Percentiles rank a stretch among this genome's conserved stretches.
phyloP scores from a whole-genome alignment of 257 asterid species.

The Gentiana dahurica region DNA sequence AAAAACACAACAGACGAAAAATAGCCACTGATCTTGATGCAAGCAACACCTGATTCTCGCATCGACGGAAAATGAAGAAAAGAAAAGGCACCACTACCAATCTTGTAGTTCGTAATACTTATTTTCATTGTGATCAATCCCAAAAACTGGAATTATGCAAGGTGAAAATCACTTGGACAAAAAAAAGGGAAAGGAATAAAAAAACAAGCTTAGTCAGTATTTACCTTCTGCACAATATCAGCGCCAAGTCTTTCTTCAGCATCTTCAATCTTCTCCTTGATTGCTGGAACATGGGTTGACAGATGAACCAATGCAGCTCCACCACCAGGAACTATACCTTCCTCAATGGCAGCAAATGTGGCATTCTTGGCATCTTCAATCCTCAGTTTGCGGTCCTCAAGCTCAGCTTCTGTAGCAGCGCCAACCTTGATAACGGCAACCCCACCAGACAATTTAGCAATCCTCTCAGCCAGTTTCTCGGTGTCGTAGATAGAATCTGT shows the following conservation, averaged over 20 bases:
- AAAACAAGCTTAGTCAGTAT: too few species aligned
- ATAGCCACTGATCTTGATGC: too few species aligned
- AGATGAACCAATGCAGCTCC: slow-evolving; percentile 96
- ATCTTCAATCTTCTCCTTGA: slow-evolving; percentile 76
- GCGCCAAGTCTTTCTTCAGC: slow-evolving; percentile 88
- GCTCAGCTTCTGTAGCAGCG: slow-evolving; percentile 96
- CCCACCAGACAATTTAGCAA: slow-evolving; percentile 94
- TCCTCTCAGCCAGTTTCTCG: slow-evolving; percentile 87
- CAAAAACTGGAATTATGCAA: too few species aligned
- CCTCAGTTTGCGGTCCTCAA: slow-evolving; percentile 89
- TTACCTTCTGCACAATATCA: slow-evolving; percentile 89
- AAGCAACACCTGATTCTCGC: too few species aligned
- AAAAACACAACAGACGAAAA: too few species aligned
- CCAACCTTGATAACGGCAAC: slow-evolving; percentile 97
- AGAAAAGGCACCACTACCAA: too few species aligned
- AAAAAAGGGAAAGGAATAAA: too few species aligned
- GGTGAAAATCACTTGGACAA: too few species aligned
- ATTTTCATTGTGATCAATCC: too few species aligned
- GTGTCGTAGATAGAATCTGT: slow-evolving; percentile 85
- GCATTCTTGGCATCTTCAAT: slow-evolving; percentile 98
- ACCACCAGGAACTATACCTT: slow-evolving; percentile 98
- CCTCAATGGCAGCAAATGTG: slow-evolving; percentile 98
- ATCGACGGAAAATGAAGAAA: too few species aligned
- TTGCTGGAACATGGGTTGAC: slow-evolving; percentile 57
- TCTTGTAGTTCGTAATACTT: too few species aligned